phyloP scores from a whole-genome alignment of 2,329 filamentous ascomycete genomes.

The Colletotrichum zoysiae region DNA sequence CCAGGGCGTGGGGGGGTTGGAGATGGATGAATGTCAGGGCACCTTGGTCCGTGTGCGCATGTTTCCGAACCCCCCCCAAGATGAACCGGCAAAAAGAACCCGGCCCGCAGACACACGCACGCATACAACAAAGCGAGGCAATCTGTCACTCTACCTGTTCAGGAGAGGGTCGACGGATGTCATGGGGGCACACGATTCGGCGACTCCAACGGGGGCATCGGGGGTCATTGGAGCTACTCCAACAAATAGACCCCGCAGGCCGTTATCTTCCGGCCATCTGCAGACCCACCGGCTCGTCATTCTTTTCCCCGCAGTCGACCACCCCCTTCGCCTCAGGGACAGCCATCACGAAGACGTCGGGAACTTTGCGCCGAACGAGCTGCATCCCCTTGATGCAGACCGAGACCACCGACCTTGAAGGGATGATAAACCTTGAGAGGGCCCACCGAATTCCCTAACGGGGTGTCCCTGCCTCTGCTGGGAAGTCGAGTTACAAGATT shows the following conservation, averaged over 20 bases:
- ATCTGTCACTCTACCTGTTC: too few species aligned
- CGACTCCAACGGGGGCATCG: conserved; percentile 8
- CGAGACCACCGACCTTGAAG: neutral
- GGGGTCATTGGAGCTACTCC: conserved; percentile 10
- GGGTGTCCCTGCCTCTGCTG: neutral
- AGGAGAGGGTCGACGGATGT: neutral
- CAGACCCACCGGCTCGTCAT: neutral
- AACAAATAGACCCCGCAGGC: conserved; percentile 36
- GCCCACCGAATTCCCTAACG: conserved; percentile 19
- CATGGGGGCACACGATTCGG: neutral
- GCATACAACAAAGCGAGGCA: neutral
- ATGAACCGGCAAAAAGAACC: neutral
- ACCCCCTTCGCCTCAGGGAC: neutral
- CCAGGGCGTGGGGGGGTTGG: neutral
- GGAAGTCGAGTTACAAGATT: too few species aligned
- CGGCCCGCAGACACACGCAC: neutral
- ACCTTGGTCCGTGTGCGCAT: conserved; percentile 4
- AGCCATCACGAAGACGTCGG: conserved; percentile 2
- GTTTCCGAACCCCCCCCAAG: neutral
- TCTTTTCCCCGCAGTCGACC: conserved; percentile 23
- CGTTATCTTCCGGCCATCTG: conserved; percentile 25
- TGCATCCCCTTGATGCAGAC: neutral
- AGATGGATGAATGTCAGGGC: neutral
- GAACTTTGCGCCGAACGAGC: conserved; percentile 17
- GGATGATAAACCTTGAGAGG: conserved; percentile 19